A percentile compares a stretch with the other conserved stretches of the same genome.
These are phyloP conservation scores for Arthrobotrys megalospora DNA, from an alignment of 2,329 filamentous ascomycete species.

Conservation along the genomic window DNA sequence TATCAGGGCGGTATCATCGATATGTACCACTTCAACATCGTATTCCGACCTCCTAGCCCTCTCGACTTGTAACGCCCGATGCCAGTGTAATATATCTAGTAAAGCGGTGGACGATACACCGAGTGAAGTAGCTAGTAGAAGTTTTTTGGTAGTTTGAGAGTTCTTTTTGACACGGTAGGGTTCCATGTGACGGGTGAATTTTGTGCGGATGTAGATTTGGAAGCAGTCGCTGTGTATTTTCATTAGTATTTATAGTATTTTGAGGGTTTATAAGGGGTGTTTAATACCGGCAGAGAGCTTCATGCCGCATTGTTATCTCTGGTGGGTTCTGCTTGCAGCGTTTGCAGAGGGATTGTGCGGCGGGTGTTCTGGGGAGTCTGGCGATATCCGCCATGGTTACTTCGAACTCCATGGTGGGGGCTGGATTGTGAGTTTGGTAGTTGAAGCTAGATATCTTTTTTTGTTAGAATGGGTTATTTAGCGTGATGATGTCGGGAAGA, in stretches of 20 bases:
- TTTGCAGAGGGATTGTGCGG: constrained; percentile 43
- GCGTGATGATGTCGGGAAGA: neutral
- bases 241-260: constrained; percentile 23
- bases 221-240: constrained; percentile 77
- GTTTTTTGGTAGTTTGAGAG: constrained; percentile 65
- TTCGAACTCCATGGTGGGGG: constrained; percentile 55
- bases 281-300: constrained; percentile 57
- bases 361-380: constrained; percentile 28
- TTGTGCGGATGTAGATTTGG: constrained; percentile 80
- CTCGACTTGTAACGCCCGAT: constrained; percentile 76
- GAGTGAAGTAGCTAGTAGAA: constrained; percentile 85
- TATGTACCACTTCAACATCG: constrained; percentile 75
- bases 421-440: neutral
- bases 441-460: neutral
- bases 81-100: constrained; percentile 80
- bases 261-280: constrained; percentile 55
- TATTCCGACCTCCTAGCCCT: constrained; percentile 78
- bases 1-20: constrained; percentile 68
- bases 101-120: constrained; percentile 85
- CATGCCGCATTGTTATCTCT: constrained; percentile 33
- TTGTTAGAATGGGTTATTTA: neutral
- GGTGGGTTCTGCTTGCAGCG: constrained; percentile 41
- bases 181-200: constrained; percentile 84
- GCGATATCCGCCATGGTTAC: constrained; percentile 58
- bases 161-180: constrained; percentile 72